A percentile compares a stretch with the other conserved stretches of the same genome.
Evolutionary conservation across 495 filamentous ascomycete species (phyloP).

Genomic region (Penicillium daleae): DNA sequence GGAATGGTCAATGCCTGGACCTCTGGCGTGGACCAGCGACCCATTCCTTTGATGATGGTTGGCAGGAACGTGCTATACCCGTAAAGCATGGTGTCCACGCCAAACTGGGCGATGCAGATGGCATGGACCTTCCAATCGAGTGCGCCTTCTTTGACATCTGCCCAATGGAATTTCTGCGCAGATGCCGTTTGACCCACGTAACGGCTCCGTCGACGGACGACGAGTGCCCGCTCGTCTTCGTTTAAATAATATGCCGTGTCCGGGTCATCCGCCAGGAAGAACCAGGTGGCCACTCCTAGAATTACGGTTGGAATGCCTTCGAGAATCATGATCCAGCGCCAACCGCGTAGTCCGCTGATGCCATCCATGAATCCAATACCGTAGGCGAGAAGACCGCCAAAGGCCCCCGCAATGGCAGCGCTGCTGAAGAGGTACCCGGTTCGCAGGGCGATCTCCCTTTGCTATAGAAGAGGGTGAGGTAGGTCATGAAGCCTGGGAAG

Average conservation of each 20-base stretch:
- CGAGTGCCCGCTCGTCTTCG: constrained; percentile 59
- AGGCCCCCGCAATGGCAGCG: constrained; percentile 74
- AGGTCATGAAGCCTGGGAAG: constrained; percentile 62
- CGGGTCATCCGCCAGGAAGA: constrained; percentile 67
- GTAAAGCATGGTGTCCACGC: constrained; percentile 74
- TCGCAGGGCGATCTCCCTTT: constrained; percentile 74
- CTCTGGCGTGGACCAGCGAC: constrained; percentile 61
- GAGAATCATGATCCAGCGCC: constrained; percentile 64
- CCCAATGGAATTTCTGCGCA: constrained; percentile 62
- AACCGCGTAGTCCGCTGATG: constrained; percentile 59
- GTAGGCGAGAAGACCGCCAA: constrained; percentile 75
- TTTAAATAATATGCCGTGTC: constrained; percentile 64
- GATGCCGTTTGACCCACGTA: constrained; percentile 63
- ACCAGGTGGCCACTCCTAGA: constrained; percentile 63
- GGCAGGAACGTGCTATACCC: constrained; percentile 78
- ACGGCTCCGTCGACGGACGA: constrained; percentile 45
- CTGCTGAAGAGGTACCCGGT: constrained; percentile 78
- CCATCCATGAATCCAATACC: constrained; percentile 75
- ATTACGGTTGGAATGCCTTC: constrained; percentile 73
- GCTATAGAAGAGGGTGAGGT: constrained; percentile 76
- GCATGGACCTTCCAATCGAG: constrained; percentile 69
- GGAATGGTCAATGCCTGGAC: constrained; percentile 80
- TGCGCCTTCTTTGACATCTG: constrained; percentile 53
- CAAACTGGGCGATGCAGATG: constrained; percentile 70
- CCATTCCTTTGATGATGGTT: constrained; percentile 74